Evolutionary conservation across 306 rosid genomes (phyloP).

Genomic region (Cucurbita maxima): DNA sequence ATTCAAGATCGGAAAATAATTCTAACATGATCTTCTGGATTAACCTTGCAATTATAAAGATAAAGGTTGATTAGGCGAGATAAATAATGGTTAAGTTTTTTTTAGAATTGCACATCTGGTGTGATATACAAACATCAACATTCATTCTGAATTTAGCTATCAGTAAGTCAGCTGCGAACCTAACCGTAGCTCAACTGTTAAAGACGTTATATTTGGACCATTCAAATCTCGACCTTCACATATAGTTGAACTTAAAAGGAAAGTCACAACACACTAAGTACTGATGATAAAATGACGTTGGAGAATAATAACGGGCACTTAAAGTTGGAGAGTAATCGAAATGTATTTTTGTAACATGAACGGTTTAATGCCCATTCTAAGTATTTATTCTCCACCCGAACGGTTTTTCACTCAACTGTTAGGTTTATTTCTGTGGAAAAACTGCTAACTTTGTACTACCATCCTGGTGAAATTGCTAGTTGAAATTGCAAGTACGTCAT

Average conservation of each 20-base stretch:
- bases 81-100: neutral
- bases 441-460: neutral
- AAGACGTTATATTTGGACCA: neutral
- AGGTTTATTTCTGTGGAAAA: neutral
- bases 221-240: neutral
- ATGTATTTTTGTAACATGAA: neutral
- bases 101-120: neutral
- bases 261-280: neutral
- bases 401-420: neutral
- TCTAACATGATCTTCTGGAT: neutral
- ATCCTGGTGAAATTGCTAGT: neutral
- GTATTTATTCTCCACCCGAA: neutral
- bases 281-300: neutral
- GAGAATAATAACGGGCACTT: neutral
- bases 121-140: neutral
- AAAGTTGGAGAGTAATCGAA: neutral
- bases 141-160: neutral
- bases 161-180: neutral
- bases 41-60: neutral
- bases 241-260: neutral
- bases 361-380: neutral
- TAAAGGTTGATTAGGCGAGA: neutral
- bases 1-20: neutral
- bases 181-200: neutral
- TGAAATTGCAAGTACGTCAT: neutral